phyloP scores from a whole-genome alignment of 331 rosid species.

The Acacia pycnantha region DNA sequence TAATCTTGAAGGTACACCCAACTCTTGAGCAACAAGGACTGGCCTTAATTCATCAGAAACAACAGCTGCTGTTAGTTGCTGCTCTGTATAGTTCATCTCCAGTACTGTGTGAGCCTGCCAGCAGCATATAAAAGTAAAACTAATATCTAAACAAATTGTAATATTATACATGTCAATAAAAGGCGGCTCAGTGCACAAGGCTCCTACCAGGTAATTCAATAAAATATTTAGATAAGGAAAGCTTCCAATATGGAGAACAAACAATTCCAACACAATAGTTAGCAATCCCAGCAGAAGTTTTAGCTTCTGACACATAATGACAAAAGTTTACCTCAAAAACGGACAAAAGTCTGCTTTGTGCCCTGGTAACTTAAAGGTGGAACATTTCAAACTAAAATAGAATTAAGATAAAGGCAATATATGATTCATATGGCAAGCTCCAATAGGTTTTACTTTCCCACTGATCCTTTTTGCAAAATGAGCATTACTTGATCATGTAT shows the following conservation, averaged over 20 bases:
- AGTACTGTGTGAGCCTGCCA: conserved; percentile 93
- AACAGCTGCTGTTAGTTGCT: conserved; percentile 86
- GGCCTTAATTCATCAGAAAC: conserved; percentile 84
- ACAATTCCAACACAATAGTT: conserved; percentile 9
- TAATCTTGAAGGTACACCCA: conserved; percentile 64
- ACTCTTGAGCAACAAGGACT: conserved; percentile 60
- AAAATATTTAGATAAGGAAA: conserved; percentile 15
- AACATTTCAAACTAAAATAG: conserved; percentile 2
- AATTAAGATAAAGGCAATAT: not conserved
- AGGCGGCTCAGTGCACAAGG: too few species aligned
- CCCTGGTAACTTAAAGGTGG: not conserved
- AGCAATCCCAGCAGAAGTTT: conserved; percentile 13
- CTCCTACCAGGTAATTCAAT: not conserved
- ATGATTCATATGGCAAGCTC: not conserved
- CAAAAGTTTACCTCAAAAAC: not conserved
- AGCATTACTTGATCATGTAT: not conserved
- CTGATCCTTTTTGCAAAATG: not conserved
- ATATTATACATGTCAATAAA: not conserved
- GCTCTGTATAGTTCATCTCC: conserved; percentile 95
- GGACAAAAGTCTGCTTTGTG: not conserved
- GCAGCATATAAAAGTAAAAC: conserved; percentile 1
- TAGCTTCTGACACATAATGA: not conserved
- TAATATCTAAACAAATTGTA: not conserved
- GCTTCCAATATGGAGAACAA: conserved; percentile 32
- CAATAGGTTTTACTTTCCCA: not conserved